Evolutionary conservation across 2,329 filamentous ascomycete genomes (phyloP), one percentile per base, ranked within the genome.

Genomic region (Sporothrix variecibatus): DNA sequence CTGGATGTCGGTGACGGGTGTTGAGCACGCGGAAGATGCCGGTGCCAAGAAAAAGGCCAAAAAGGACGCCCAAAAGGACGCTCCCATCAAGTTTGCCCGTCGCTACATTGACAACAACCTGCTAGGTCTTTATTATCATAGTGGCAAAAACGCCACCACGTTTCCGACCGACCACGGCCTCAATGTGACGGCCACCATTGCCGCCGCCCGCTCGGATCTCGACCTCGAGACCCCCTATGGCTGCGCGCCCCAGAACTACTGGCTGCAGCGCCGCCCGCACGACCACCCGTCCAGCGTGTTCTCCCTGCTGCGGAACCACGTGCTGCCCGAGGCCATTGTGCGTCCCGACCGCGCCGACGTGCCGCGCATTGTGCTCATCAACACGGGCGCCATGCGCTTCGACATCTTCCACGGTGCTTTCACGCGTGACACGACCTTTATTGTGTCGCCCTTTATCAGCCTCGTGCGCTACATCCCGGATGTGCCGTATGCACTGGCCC

Each of bases 41-140:
- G 43, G 20, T 20, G 43, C 43, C 15, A 15, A 49, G 15, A n/a
- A n/a, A n/a, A n/a, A n/a, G n/a, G n/a, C n/a, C n/a, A n/a, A n/a
- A 79, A 77, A 78, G 49, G 77, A 40, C 15, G 17, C 75, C 34
- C 76, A 23, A 76, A 31, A 23, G 23, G 11, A 31, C 11, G n/a
- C 38, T 26, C 11, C 56, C 46, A 72, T 76, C 71, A 87, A 85
- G 1, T 98, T 97, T 80, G 87, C 88, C 72, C 89, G 95, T 64
- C 89, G 92, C 75, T 98, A 98, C 82, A 95, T 98, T 75, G 95
- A 98, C 83, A 98, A 95, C 83, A 98, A 98, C 78, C 86, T 98
- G 0, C 93, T 90, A 75, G 96, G 94, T 0, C 87, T 97, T 75
- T 88, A 95, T 78, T 88, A 96, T 78, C 95, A 98, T 81, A 93